These are phyloP conservation scores for Neckera pumila DNA, from an alignment of 225 moss, liverwort and hornwort genomes.

Conservation along the genomic window DNA sequence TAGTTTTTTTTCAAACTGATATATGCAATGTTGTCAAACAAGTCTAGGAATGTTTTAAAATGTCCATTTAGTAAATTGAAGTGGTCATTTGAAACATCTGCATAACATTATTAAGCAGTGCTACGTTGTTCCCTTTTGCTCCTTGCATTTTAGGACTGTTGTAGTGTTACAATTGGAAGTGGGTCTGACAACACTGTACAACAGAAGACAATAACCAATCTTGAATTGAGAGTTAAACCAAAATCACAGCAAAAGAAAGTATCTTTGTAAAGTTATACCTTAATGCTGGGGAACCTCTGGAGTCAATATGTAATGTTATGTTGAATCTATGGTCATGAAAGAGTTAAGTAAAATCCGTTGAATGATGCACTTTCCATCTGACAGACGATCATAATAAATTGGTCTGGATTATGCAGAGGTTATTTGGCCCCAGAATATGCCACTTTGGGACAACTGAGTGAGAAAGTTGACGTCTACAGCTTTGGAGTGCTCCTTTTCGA, in stretches of 20 bases:
- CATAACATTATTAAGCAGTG: too few species aligned
- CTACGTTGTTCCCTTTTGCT: too few species aligned
- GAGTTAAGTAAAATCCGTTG: neutral
- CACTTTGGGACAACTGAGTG: constrained; percentile 27
- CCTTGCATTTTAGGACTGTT: too few species aligned
- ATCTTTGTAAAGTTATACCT: too few species aligned
- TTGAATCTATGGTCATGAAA: neutral
- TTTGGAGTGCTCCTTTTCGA: constrained; percentile 34
- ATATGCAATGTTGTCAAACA: neutral
- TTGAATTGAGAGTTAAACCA: too few species aligned
- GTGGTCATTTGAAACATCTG: neutral
- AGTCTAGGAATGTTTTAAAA: neutral
- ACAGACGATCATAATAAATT: neutral
- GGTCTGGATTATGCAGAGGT: constrained; percentile 1
- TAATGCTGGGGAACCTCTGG: too few species aligned
- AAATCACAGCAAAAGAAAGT: too few species aligned
- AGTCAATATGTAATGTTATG: too few species aligned
- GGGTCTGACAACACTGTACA: too few species aligned
- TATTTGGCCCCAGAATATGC: constrained; percentile 35
- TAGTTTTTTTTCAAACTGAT: neutral
- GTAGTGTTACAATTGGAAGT: too few species aligned
- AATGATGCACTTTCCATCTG: neutral
- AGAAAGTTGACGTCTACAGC: constrained; percentile 42
- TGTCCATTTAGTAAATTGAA: too few species aligned
- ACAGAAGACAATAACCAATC: too few species aligned